Conservation (phyloP, 768 basidiomycete genomes). For the Suillus plorans region DNA sequence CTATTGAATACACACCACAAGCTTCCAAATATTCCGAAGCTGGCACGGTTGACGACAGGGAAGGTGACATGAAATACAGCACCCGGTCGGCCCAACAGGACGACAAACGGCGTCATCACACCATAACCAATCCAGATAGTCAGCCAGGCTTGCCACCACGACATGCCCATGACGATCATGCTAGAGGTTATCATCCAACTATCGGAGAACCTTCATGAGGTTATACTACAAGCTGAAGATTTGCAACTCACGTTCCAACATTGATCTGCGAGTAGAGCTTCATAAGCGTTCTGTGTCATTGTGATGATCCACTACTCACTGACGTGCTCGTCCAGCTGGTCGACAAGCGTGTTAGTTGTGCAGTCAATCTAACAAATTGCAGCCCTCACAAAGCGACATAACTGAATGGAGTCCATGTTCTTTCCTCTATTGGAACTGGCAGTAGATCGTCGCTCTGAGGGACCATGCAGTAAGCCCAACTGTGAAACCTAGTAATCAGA, state of each 20-base stretch:
- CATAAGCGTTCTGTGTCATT: background rate
- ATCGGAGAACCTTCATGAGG: slow-evolving; percentile 2
- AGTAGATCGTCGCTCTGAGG: slow-evolving; percentile 60
- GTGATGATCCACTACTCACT: slow-evolving; percentile 23
- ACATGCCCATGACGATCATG: slow-evolving; percentile 64
- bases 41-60: slow-evolving; percentile 63
- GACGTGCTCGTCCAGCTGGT: slow-evolving; percentile 64
- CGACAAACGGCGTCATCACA: slow-evolving; percentile 62
- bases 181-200: slow-evolving; percentile 72
- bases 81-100: slow-evolving; percentile 68
- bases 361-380: background rate
- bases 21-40: slow-evolving; percentile 70
- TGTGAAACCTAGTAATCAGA: background rate
- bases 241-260: slow-evolving; percentile 4
- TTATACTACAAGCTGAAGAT: background rate
- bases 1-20: slow-evolving; percentile 74
- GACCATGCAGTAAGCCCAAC: slow-evolving; percentile 7
- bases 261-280: background rate
- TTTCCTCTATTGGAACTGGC: slow-evolving; percentile 55
- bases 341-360: background rate
- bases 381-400: slow-evolving; percentile 56
- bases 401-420: slow-evolving; percentile 59
- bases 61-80: slow-evolving; percentile 71
- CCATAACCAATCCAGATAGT: slow-evolving; percentile 65
- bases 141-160: slow-evolving; percentile 81